phyloP scores from a whole-genome alignment of 176 grass and related monocot genomes.

The Chrysopogon serrulatus region DNA sequence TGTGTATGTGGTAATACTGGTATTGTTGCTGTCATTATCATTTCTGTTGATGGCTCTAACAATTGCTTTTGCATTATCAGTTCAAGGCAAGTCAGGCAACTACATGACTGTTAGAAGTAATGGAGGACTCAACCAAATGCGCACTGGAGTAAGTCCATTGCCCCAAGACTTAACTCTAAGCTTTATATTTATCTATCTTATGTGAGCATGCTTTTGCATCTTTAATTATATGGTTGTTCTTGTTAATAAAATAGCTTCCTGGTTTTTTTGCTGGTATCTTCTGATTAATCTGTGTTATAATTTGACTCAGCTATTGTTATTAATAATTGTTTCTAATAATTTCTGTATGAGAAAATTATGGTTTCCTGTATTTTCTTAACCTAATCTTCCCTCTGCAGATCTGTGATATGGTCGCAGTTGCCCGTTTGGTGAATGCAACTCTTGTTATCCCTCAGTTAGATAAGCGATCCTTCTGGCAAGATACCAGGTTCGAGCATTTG shows the following conservation, averaged over 20 bases:
- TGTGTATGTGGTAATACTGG: background rate
- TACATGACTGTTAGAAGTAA: constrained; percentile 97
- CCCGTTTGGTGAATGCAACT: constrained; percentile 88
- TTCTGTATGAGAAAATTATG: background rate
- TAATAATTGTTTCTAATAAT: background rate
- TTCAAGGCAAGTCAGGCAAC: constrained; percentile 32
- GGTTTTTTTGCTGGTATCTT: background rate
- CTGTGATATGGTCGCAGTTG: constrained; percentile 92
- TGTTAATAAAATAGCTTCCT: background rate
- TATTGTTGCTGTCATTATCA: background rate
- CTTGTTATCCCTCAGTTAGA: constrained; percentile 94
- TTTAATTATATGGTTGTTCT: background rate
- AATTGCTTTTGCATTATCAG: constrained; percentile 31
- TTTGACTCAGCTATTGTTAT: background rate
- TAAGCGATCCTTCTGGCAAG: constrained; percentile 96
- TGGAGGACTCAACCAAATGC: constrained; percentile 97
- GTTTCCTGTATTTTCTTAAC: background rate
- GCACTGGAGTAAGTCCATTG: constrained; percentile 78
- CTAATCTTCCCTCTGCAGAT: constrained; percentile 50
- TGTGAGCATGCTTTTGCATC: background rate
- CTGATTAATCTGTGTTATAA: constrained; percentile 8
- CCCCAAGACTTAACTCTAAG: background rate
- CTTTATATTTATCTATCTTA: constrained; percentile 1
- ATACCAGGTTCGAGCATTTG: constrained; percentile 58
- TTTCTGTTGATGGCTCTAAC: background rate